A percentile compares a stretch with the other conserved stretches of the same genome.
These are phyloP conservation scores for Backusella tarrabulga DNA, from an alignment of 192 early-diverging fungal genomes.

Conservation along the genomic window DNA sequence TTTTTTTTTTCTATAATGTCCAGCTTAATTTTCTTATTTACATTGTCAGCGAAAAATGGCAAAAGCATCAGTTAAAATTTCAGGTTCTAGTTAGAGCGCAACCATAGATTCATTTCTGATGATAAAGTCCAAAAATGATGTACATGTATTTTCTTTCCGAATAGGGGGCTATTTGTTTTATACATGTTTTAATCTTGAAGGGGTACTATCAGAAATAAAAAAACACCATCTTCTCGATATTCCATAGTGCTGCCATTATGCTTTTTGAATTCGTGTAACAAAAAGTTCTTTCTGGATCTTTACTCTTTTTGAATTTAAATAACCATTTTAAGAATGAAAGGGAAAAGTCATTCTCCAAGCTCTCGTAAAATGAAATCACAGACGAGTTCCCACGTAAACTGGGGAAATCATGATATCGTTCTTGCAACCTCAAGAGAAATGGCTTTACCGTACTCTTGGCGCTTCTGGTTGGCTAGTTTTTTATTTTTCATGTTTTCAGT, in stretches of 20 bases:
- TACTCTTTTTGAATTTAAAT: neutral
- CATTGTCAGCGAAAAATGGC: neutral
- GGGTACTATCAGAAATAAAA: neutral
- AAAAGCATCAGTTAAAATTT: neutral
- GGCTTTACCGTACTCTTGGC: neutral
- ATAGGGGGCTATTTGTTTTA: neutral
- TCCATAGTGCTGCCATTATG: neutral
- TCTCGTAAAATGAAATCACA: neutral
- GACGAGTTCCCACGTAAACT: neutral
- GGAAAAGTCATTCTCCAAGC: neutral
- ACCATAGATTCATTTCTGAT: neutral
- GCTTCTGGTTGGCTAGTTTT: neutral
- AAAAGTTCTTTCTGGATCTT: neutral
- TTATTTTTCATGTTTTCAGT: neutral
- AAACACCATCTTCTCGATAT: neutral
- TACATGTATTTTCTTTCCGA: neutral
- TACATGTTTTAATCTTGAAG: neutral
- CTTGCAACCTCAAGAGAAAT: neutral
- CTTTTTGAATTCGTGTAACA: neutral
- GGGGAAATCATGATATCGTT: neutral
- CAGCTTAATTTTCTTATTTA: neutral
- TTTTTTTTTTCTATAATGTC: neutral
- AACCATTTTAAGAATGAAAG: neutral
- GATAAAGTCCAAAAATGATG: neutral
- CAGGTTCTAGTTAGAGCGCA: neutral